These are phyloP conservation scores for Populus hybrid DNA, from an alignment of 441 rosid genomes.

Conservation along the genomic window DNA sequence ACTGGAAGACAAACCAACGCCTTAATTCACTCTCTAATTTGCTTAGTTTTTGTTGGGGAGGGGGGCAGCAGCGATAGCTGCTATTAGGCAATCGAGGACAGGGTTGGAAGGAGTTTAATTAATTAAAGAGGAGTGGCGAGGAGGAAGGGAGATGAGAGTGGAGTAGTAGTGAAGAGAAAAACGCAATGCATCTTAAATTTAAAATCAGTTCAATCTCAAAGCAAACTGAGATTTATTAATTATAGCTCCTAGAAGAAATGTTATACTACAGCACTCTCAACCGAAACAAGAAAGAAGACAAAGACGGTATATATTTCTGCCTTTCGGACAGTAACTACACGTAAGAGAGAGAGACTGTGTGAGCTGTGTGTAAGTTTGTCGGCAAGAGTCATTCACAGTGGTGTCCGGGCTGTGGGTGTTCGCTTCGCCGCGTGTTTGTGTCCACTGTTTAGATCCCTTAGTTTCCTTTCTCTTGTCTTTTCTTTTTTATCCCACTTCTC, in stretches of 20 bases:
- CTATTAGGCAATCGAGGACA: no score
- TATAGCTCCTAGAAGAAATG: neutral
- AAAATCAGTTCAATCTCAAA: neutral
- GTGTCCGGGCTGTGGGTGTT: slow-evolving; percentile 22
- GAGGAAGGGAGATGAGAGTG: no score
- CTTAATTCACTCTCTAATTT: no score
- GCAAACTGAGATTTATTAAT: neutral
- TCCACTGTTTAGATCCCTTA: neutral
- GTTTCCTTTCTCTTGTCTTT: neutral
- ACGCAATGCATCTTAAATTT: neutral
- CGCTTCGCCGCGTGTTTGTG: slow-evolving; percentile 40
- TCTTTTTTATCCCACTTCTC: neutral
- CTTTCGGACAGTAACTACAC: neutral
- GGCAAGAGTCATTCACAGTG: neutral
- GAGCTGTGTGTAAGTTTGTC: neutral
- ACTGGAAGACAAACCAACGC: no score
- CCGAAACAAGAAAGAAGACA: neutral
- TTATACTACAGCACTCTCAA: neutral
- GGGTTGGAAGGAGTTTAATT: no score
- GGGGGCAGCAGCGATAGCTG: no score
- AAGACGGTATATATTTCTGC: neutral
- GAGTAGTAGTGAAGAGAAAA: no score
- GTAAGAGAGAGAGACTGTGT: neutral
- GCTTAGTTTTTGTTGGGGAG: no score
- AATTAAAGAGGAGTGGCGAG: no score